Base-by-base conservation (phyloP, 2,329 filamentous ascomycete species). In the Corniculantispora saksenae region DNA sequence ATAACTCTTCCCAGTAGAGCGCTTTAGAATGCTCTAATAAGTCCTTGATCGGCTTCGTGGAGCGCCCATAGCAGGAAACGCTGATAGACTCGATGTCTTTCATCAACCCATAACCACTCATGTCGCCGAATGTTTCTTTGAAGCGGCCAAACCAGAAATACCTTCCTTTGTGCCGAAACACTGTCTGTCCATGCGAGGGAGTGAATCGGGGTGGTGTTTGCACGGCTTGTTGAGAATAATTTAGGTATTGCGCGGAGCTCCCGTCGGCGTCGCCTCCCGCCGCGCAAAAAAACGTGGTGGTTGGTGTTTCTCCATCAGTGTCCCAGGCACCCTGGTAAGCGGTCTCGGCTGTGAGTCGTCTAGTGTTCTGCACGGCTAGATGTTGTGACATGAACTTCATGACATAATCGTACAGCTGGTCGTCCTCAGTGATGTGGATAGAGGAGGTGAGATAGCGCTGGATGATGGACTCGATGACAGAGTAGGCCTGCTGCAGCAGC, bases 351-450 rank as follows among this genome's bases (percentile, higher is more conserved):
- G 81, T 83, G 19, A 88, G 75, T 7, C 79, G 80, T 17, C 84
- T 80, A 43, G 84, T 85, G 55, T 81, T 81, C 35, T 78, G 78
- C 66, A 86, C 81, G 25, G 77, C 78, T 12, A 83, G 82, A 70
- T 88, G 83, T 48, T 80, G 73, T 0, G 83, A 82, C 9, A 89
- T 79, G 78, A 84, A 89, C 61, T 83, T 81, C 78, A 89, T 86
- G 57, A 89, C 70, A 61, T 89, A 83, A 3, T 72, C 60, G 70
- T 87, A 88, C 32, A 89, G 86, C 62, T 85, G 82, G 70, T 90
- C 87, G 51, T 79, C 80, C 66, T 82, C 83, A 65, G 77, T 80
- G 57, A 90, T 78, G 60, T 82, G 81, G 63, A 89, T 79, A 67
- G 78, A 80, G 60, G 82, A 80, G 74, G 82, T 84, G 63, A 86